Percentiles rank a stretch among this genome's conserved stretches.
Evolutionary conservation across 345 rosid genomes (phyloP).

Genomic region (Eucalyptus grandis): DNA sequence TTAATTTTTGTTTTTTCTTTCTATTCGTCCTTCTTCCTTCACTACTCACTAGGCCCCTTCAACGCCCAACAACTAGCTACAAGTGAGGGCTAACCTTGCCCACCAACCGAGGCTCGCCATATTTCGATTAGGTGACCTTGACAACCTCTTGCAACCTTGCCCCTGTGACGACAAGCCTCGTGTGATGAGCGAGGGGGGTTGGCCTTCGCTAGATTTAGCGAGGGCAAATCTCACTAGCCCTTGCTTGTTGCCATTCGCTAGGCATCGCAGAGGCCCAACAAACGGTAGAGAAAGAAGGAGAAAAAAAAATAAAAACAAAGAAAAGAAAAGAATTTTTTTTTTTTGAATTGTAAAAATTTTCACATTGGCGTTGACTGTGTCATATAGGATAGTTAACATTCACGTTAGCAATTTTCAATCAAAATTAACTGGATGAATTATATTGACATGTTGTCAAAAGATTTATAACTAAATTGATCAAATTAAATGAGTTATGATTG

Average conservation of each 20-base stretch:
- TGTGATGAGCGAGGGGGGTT: neutral
- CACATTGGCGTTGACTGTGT: fast-evolving
- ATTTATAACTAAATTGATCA: no score
- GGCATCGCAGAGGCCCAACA: neutral
- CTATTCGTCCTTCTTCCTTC: no score
- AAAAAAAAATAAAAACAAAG: no score
- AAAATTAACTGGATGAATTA: no score
- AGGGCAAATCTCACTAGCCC: neutral
- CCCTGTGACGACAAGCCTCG: neutral
- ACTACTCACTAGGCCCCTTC: fast-evolving
- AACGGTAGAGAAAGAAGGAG: neutral
- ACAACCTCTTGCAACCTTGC: neutral
- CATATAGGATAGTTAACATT: no score
- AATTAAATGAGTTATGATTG: neutral
- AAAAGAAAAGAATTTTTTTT: no score
- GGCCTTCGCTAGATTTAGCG: fast-evolving
- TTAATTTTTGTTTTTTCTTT: no score
- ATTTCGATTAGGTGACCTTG: neutral
- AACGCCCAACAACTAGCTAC: no score
- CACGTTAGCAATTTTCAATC: fast-evolving
- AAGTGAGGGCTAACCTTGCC: neutral
- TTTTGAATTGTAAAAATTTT: neutral
- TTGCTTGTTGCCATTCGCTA: neutral
- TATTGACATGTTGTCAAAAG: no score
- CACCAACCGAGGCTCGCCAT: neutral